Evolutionary conservation across 495 filamentous ascomycete species (phyloP), one percentile per base, ranked within the genome.

Genomic region (Jackrogersella minutella): DNA sequence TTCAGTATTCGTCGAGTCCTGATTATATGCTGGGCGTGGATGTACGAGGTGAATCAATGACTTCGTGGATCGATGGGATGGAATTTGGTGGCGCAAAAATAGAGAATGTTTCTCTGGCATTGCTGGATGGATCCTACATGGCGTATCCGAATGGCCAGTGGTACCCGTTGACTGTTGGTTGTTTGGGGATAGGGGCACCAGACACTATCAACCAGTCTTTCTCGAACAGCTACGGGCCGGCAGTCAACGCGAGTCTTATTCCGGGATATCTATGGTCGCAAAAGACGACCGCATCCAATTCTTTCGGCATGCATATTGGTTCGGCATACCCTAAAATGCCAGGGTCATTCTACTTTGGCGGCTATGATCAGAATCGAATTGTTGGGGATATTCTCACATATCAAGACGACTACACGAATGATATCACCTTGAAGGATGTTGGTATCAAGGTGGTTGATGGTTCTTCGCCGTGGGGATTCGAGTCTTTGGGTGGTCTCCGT

Each of bases 291-390:
- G 76, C 78, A 0, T 85, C 83, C 0, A 81, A 80, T 41, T 84
- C 83, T 7, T 85, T 77, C 53, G 78, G 80, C 5, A 74, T 87
- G 67, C 85, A 87, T 63, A 80, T 86, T 37, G 84, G 85, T 6
- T 83, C 83, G 2, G 81, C 69, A 2, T 53, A 65, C 5, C 73
- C 74, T 7, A 58, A 62, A 2, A 77, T 83, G 57, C 55, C 73
- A 5, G 82, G 78, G 1, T 83, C 79, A 3, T 69, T 85, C 36
- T 60, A 78, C 22, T 77, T 82, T 40, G 84, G 84, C 3, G 84
- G 84, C 0, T 87, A 82, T 67, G 82, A 87, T 62, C 75, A 80
- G 44, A 78, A 71, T 46, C 72, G 81, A 22, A 61, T 82, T n/a
- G 55, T 73, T 10, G 72, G 72, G 22, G 66, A 73, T 22, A 39